These are phyloP conservation scores for Gossypium sturtianum DNA, from an alignment of 345 rosid species.

Conservation along the genomic window DNA sequence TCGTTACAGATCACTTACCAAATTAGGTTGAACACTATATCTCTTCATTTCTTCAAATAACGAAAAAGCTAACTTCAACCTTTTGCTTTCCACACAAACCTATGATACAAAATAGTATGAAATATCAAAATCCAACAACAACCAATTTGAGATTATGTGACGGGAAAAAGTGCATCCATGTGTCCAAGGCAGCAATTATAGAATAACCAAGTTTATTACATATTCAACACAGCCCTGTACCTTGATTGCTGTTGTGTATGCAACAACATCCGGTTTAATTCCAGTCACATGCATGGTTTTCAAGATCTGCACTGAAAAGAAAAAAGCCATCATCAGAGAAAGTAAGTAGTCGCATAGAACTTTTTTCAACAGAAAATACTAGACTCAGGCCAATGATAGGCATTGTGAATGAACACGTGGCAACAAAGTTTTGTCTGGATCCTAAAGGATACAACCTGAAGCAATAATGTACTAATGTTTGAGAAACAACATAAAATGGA, in stretches of 20 bases:
- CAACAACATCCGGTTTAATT: conserved; percentile 78
- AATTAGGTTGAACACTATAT: conserved; percentile 63
- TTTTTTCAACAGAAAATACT: not conserved
- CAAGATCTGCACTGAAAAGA: conserved; percentile 63
- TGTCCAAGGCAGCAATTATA: conserved; percentile 7
- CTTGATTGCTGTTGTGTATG: conserved; percentile 91
- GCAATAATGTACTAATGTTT: not conserved
- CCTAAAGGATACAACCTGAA: not conserved
- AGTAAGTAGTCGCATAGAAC: not conserved
- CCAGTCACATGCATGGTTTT: conserved; percentile 62
- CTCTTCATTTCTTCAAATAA: conserved; percentile 82
- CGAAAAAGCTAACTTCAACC: conserved; percentile 65
- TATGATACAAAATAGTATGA: conserved; percentile 23
- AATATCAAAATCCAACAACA: conserved; percentile 13
- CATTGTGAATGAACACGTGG: not conserved
- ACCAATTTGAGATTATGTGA: conserved; percentile 11
- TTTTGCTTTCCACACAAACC: conserved; percentile 65
- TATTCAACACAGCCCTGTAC: conserved; percentile 25
- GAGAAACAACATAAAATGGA: not conserved
- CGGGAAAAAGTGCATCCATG: not conserved
- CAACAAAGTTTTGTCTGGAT: not conserved
- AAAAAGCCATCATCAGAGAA: conserved; percentile 23
- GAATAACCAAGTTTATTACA: conserved; percentile 17
- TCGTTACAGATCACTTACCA: conserved; percentile 38
- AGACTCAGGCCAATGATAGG: not conserved